Conservation (phyloP, 306 rosid species). For the Casuarina cunninghamiana region DNA sequence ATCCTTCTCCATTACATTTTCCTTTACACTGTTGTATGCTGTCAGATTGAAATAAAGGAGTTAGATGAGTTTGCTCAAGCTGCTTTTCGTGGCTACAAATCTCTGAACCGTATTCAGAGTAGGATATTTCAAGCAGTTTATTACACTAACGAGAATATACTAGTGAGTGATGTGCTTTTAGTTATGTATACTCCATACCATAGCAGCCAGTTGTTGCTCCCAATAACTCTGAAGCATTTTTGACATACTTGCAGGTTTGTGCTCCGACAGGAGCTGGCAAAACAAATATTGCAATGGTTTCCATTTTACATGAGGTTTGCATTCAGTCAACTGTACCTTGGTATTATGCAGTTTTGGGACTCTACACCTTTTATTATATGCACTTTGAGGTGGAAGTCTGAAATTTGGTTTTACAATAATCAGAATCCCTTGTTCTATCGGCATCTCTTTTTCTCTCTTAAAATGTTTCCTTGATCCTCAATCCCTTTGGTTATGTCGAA, state of each 20-base stretch:
- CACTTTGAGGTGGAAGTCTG: background rate
- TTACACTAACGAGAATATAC: constrained; percentile 86
- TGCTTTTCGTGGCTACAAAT: constrained; percentile 88
- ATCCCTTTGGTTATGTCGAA: background rate
- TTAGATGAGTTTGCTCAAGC: constrained; percentile 98
- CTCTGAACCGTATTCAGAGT: constrained; percentile 91
- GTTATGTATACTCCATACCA: constrained; percentile 5
- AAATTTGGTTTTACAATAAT: background rate
- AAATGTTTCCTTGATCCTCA: background rate
- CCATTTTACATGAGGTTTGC: constrained; percentile 91
- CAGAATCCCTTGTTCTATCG: background rate
- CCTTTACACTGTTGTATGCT: constrained; percentile 23
- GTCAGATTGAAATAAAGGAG: constrained; percentile 85
- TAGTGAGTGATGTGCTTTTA: constrained; percentile 55
- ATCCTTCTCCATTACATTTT: constrained; percentile 25
- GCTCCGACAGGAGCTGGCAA: constrained; percentile 99
- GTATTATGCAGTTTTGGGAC: background rate
- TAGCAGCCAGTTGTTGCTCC: constrained; percentile 14
- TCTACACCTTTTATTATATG: constrained; percentile 3
- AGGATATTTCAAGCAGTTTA: constrained; percentile 84
- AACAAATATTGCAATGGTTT: constrained; percentile 96
- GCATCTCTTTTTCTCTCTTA: background rate
- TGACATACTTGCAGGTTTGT: constrained; percentile 71
- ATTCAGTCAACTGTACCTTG: constrained; percentile 13
- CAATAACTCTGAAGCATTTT: constrained; percentile 23